Percentiles rank a stretch among this genome's conserved stretches.
Conservation (phyloP, 306 rosid genomes). For the Vigna hirtella region DNA sequence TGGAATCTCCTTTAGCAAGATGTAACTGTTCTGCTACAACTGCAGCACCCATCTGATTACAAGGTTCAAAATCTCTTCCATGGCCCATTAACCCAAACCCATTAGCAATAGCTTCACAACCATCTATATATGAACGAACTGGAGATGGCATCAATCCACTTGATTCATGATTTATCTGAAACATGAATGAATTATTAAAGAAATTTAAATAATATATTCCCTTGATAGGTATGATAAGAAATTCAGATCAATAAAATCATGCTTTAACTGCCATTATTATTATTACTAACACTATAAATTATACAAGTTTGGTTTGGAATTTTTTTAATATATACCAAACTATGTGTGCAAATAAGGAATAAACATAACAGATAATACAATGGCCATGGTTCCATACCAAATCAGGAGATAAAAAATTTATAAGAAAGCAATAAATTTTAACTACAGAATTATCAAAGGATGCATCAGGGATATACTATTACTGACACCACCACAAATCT, state of each 20-base stretch:
- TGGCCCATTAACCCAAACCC: constrained; percentile 54
- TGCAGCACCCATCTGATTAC: constrained; percentile 53
- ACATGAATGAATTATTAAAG: constrained; percentile 35
- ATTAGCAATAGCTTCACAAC: constrained; percentile 52
- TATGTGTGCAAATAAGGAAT: not conserved
- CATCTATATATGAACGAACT: constrained; percentile 59
- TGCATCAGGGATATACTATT: constrained; percentile 15
- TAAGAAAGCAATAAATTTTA: constrained; percentile 26
- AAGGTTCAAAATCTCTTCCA: constrained; percentile 49
- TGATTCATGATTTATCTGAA: constrained; percentile 69
- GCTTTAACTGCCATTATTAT: not conserved
- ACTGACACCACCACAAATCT: constrained; percentile 11
- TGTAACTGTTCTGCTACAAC: constrained; percentile 55
- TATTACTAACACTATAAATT: constrained; percentile 27
- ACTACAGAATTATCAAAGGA: constrained; percentile 40
- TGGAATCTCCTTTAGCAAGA: constrained; percentile 57
- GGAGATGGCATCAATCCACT: constrained; percentile 52
- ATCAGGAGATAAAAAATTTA: constrained; percentile 41
- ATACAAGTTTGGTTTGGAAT: constrained; percentile 3
- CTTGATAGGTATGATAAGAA: constrained; percentile 28
- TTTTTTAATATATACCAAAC: not conserved
- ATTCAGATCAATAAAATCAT: constrained; percentile 11
- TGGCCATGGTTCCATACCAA: not conserved
- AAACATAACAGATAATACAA: not conserved
- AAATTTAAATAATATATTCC: constrained; percentile 27